Evolutionary conservation across 768 basidiomycete species (phyloP).

Genomic region (Pleurotus cornucopiae): DNA sequence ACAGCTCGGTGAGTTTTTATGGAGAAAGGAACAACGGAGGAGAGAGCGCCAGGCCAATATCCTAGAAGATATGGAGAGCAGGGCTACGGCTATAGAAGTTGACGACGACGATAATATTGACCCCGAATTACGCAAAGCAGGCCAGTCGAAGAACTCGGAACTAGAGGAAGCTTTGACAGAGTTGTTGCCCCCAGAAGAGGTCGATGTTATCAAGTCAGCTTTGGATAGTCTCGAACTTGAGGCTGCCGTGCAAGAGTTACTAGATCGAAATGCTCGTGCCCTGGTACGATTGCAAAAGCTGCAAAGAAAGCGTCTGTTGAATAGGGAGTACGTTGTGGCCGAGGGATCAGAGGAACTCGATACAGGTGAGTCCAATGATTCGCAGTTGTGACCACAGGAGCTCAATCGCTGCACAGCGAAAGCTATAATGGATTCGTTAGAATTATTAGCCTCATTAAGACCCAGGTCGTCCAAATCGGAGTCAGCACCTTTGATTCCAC

Average conservation of each 20-base stretch:
- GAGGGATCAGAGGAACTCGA: slow-evolving; percentile 82
- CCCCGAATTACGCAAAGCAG: slow-evolving; percentile 2
- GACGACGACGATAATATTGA: neutral
- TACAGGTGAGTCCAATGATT: slow-evolving; percentile 43
- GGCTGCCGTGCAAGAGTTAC: slow-evolving; percentile 61
- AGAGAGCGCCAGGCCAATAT: slow-evolving; percentile 19
- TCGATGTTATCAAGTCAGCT: slow-evolving; percentile 52
- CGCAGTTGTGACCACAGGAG: slow-evolving; percentile 7
- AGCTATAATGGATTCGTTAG: slow-evolving; percentile 66
- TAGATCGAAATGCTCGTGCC: slow-evolving; percentile 63
- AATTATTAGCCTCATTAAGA: slow-evolving; percentile 63
- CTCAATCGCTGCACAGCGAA: slow-evolving; percentile 45
- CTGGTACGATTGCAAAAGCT: slow-evolving; percentile 61
- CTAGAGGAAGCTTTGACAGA: slow-evolving; percentile 41
- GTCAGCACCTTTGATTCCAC: slow-evolving; percentile 51
- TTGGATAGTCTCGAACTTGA: slow-evolving; percentile 64
- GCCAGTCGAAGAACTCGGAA: neutral
- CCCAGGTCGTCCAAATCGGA: slow-evolving; percentile 45
- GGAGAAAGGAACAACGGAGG: slow-evolving; percentile 42
- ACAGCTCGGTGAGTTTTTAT: slow-evolving; percentile 57
- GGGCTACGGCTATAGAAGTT: slow-evolving; percentile 13
- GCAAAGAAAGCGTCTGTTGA: slow-evolving; percentile 53
- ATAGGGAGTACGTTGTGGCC: slow-evolving; percentile 41
- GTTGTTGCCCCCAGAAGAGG: slow-evolving; percentile 53
- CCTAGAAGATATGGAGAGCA: slow-evolving; percentile 22